Evolutionary conservation across 805 yeast genomes (phyloP), one percentile per base, ranked within the genome.

Genomic region (Saccharomycopsis fibuligera): DNA sequence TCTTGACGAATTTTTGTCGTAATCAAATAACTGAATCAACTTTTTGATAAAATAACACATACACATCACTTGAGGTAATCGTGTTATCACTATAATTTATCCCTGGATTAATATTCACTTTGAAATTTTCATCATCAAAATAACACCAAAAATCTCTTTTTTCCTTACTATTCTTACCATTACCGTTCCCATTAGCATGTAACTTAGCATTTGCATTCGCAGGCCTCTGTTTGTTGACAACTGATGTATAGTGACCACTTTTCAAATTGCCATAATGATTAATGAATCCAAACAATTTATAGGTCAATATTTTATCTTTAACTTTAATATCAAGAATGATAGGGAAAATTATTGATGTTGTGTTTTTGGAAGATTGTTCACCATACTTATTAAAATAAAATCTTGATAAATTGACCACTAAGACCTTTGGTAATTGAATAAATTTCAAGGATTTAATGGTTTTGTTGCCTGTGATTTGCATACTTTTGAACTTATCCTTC

Each of bases 401-500:
- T 56, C 99, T 69, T 54, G 95, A 89, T 54, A 91, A 73, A 62
- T 91, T 96, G 39, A 91, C 77, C 21, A 91, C 81, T 50, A 91
- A 70, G 2, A 86, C 74, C 40, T 77, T 79, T 0, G 99, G 98
- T 33, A 91, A 66, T 40, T 91, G 69, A 2, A 96, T 81, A 42
- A 91, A 86, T 30, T 76, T 73, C 52, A 90, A 68, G 19, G 80
- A 74, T 62, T 93, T 91, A 17, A 83, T 69, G 44, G 93, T 80
- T 41, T 53, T 53, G 14, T 37, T 50, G 12, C 54, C 54, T 12
- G 35, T 45, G 22, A 50, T 52, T 35, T 52, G 50, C 44, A 52
- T 35, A 27, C 54, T 52, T 33, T 42, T 33, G 25, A 23, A 49
- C 25, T 49, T 49, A 12, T 47, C 50, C 14, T 38, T 12, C 17